phyloP scores from a whole-genome alignment of 1,139 yeast species.

The Magnusiomyces tetraspermus region DNA sequence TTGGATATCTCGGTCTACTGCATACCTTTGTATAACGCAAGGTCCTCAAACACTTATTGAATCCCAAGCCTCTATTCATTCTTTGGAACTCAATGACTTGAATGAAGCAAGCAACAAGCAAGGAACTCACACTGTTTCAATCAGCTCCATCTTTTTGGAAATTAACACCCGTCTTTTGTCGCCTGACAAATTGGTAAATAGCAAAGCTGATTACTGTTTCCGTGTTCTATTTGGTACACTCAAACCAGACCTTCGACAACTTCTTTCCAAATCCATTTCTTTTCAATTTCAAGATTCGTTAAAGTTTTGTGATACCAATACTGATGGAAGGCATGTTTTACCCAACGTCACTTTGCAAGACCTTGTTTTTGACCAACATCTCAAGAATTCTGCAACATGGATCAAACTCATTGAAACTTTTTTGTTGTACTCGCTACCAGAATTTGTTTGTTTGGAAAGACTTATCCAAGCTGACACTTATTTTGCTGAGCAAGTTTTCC shows the following conservation, averaged over 20 bases:
- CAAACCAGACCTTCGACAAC: background rate
- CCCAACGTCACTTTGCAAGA: background rate
- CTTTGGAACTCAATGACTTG: background rate
- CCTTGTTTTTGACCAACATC: background rate
- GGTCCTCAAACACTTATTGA: background rate
- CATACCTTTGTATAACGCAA: background rate
- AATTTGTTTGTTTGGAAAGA: background rate
- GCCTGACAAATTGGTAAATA: background rate
- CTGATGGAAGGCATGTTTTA: background rate
- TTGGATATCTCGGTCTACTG: background rate
- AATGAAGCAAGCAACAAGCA: background rate
- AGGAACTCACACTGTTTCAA: background rate
- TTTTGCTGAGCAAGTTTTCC: slow-evolving; percentile 1
- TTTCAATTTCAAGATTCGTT: background rate
- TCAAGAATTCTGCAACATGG: background rate
- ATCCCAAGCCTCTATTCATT: background rate
- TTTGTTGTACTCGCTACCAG: background rate
- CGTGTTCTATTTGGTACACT: background rate
- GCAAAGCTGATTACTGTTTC: slow-evolving; percentile 3
- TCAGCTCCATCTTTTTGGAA: background rate
- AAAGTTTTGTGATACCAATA: background rate
- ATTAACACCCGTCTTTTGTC: background rate
- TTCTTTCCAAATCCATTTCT: background rate
- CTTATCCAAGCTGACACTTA: background rate
- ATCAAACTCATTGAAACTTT: background rate